Evolutionary conservation across 139 green algal species (phyloP).

Genomic region (Yamagishiella unicocca): DNA sequence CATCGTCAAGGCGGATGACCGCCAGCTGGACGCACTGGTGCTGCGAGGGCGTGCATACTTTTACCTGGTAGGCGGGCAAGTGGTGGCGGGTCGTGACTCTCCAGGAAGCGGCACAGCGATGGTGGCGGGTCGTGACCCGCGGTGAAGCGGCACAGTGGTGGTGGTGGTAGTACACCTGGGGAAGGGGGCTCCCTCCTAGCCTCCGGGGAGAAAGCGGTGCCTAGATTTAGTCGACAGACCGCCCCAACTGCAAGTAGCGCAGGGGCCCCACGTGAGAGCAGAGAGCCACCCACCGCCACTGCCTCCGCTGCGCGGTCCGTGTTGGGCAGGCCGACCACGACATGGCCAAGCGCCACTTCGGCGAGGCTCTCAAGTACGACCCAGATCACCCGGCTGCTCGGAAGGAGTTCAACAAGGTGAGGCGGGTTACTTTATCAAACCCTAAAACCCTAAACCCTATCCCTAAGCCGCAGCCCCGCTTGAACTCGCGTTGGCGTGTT

Average conservation of each 20-base stretch:
- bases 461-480: no score
- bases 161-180: not conserved
- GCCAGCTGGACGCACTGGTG: constrained; percentile 64
- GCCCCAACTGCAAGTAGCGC: no score
- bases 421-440: no score
- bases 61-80: constrained; percentile 47
- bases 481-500: no score
- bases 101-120: no score
- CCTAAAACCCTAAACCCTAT: no score
- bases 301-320: no score
- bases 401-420: constrained; percentile 70
- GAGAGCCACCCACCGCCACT: no score
- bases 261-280: no score
- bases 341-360: constrained; percentile 69
- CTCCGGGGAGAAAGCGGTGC: no score
- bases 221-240: no score
- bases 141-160: not conserved
- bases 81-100: not conserved
- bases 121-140: no score
- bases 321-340: constrained; percentile 59
- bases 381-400: constrained; percentile 63
- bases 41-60: constrained; percentile 72
- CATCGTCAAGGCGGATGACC: constrained; percentile 66
- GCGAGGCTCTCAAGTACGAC: constrained; percentile 78
- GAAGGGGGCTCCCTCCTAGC: not conserved